Base-by-base conservation (phyloP, 1,284 basidiomycete species). In the Boletus sp. region DNA sequence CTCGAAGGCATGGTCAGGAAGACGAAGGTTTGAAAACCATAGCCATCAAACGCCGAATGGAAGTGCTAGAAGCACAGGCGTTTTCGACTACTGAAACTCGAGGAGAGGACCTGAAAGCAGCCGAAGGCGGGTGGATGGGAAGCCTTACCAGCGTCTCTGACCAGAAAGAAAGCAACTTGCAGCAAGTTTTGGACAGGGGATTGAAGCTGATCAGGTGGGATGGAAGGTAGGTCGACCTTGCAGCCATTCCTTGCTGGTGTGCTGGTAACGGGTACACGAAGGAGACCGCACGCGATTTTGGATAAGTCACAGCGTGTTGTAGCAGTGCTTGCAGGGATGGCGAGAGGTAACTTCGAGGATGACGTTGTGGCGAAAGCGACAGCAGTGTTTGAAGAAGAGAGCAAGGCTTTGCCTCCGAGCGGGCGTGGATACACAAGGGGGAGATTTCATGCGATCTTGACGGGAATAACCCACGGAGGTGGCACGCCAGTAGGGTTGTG, bases 401-500 rank as follows among this genome's bases (percentile, higher is more conserved):
- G 52, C 5, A 1, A 19, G 4, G 11, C 5, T 10, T 23, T 33
- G 13, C 51, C 30, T 21, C 19, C 10, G 19, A 9, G 11, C 14
- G 31, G 31, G 14, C 10, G 31, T 6, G 13, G 19, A 47, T 52
- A 28, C 16, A 16, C 1, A 13, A 52, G 59, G 46, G 59, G 65
- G 0, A 2, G 14, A 2, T 67, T 60, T 51, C 54, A 57, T 13
- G 11, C 54, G 1, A 28, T 44, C 11, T 6, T 54, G 0, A 31
- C 56, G 0, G 66, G 66, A 2, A 47, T 63, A 0, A 68, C 64
- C 0, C 65, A 59, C 25, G 64, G 60, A 0, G 52, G 60, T 0
- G 64, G 64, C 10, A 33, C 31, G 4, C 61, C 66, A 17, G 11
- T 0, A 30, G 56, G 35, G 31, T 14, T 33, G 10, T 6, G 10